Base-by-base conservation (phyloP, 2,329 filamentous ascomycete species). In the Trichoderma koningii region DNA sequence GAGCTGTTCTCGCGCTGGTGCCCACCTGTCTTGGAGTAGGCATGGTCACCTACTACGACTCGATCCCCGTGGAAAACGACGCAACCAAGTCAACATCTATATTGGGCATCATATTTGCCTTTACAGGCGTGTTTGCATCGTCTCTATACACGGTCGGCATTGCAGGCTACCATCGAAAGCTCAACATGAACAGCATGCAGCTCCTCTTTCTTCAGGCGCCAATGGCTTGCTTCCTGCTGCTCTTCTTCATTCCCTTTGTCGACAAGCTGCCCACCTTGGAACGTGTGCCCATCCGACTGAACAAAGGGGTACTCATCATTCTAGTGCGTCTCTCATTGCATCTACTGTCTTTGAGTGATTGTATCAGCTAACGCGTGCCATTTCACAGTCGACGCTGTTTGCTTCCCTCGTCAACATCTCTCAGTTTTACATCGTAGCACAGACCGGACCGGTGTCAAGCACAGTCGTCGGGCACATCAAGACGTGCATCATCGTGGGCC, bases 131-230 rank as follows among this genome's bases (percentile, higher is more conserved):
- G 12, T 81, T 88, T 60, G 86, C 87, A 17, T 89, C 85, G 38
- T 87, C 86, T 1, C 75, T 90, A 17, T 90, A 90, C 74, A 90
- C 87, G 0, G 84, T 90, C 66, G 89, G 86, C 86, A 88, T 90
- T 71, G 82, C 84, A 59, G 83, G 82, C 71, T 89, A 87, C 72
- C 86, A 89, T 73, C 82, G 85, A 67, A 88, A 85, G 74, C 80
- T 89, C 23, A 81, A 87, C 67, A 86, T 89, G 77, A 84, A 82
- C 68, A 89, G 86, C 75, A 87, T 89, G 83, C 88, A 90, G 77
- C 77, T 91, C 38, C 80, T 91, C 12, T 85, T 86, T 76, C 89
- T 89, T 74, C 87, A 90, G 75, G 85, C 87, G 2, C 87, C 87
- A 2, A 77, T 89, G 2, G 85, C 86, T 23, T 83, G 84, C 2